phyloP scores from a whole-genome alignment of 208 protist genomes.

The Angomonas deanei region DNA sequence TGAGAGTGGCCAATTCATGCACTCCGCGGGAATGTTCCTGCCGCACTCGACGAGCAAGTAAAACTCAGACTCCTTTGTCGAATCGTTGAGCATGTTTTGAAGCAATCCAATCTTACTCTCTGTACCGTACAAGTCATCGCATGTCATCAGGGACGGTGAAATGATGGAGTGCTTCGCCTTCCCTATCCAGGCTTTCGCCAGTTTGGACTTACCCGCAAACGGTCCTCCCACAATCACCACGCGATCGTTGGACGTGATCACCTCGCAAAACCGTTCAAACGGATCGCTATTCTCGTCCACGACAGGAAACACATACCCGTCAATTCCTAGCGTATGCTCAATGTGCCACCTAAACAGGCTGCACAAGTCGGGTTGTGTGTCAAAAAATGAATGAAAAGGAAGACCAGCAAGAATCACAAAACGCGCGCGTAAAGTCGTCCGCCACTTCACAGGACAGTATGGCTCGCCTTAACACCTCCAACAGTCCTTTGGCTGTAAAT shows the following conservation, averaged over 20 bases:
- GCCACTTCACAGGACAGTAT: neutral
- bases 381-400: neutral
- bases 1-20: neutral
- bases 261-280: conserved; percentile 31
- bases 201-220: conserved; percentile 63
- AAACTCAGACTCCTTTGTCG: conserved; percentile 11
- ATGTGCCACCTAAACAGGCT: conserved; percentile 41
- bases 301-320: neutral
- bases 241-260: conserved; percentile 46
- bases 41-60: conserved; percentile 44
- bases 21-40: conserved; percentile 1
- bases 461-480: neutral
- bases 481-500: neutral
- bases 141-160: conserved; percentile 47
- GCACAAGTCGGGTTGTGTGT: conserved; percentile 18
- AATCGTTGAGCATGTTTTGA: conserved; percentile 20
- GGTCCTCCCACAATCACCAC: conserved; percentile 55
- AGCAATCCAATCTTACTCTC: conserved; percentile 27
- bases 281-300: conserved; percentile 10
- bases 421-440: neutral
- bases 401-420: neutral
- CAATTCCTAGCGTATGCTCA: conserved; percentile 14
- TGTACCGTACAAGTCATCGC: conserved; percentile 65
- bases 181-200: conserved; percentile 65
- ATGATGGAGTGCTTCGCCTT: conserved; percentile 32